Base-by-base conservation (phyloP, 371 early-diverging fungal species). In the Parasitella parasitica region DNA sequence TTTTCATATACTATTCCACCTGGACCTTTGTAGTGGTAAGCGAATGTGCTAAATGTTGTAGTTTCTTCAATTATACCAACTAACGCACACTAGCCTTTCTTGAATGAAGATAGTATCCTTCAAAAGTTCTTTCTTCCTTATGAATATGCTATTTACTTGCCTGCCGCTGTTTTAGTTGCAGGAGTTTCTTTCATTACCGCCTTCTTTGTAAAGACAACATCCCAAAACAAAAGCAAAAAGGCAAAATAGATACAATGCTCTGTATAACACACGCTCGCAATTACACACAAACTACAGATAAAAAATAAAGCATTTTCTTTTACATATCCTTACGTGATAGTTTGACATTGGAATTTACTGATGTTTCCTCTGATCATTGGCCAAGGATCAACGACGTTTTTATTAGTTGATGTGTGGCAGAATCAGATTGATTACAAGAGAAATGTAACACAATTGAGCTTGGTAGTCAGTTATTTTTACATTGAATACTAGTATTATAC, bases 1-100 rank as follows among this genome's bases (percentile, higher is more conserved):
- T 94, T 50, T 94, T 94, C 69, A 63, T 83, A 38, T 95, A 95
- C 72, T 95, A 94, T 76, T 86, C 93, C 13, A 71, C 86, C 53
- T 95, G 96, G 96, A 89, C 91, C 2, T 80, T 95, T 37, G 72
- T 93, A 34, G 83, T 94, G 82, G 91, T 92, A 78, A 66, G 72
- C 50, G 8, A 28, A 16, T 4, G 2, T n/a, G n/a, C n/a, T 15
- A 30, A 18, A 34, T 32, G 15, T 30, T 0, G 9, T n/a, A n/a
- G n/a, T n/a, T n/a, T n/a, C n/a, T n/a, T n/a, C n/a, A n/a, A n/a
- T n/a, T n/a, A n/a, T 9, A 20, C 16, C 50, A 13, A n/a, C 18
- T 49, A 58, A 24, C 22, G 15, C 12, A 2, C 26, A 4, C 20
- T 26, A 92, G 93, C 96, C 96, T n/a, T 94, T 94, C 64, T 89